Evolutionary conservation across 1,139 yeast genomes (phyloP), one percentile per base, ranked within the genome.

Genomic region (Yamadazyma diddensiae): DNA sequence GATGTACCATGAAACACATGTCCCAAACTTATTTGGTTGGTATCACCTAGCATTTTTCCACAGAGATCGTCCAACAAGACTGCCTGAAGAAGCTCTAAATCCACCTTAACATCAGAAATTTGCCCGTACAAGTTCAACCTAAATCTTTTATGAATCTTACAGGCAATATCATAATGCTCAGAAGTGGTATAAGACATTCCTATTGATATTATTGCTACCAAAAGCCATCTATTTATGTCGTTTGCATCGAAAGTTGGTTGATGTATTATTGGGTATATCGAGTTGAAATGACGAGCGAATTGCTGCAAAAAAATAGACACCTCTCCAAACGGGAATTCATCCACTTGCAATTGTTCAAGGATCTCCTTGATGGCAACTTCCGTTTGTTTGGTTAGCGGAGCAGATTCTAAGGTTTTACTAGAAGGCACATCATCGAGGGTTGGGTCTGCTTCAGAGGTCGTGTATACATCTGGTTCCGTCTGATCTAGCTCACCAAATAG

Each of bases 231-330:
- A 21, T 21, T n/a, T 9, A 11, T 11, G 11, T 44, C 38, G 26
- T 58, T 52, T 4, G 65, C 56, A 33, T 57, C 50, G 38, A 65
- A 67, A 1, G 71, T 58, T 6, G 69, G 55, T 11, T 56, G 45
- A 43, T 69, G 74, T n/a, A 69, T 43, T 21, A 62, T 45, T 1
- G 66, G 67, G 39, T 53, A 60, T 7, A 56, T 42, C 19, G 52
- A 49, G 29, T 51, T 56, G 35, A 60, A 60, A 28, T 53, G 45
- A 19, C 39, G n/a, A n/a, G n/a, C n/a, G n/a, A n/a, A n/a, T n/a
- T n/a, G n/a, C n/a, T n/a, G n/a, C n/a, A n/a, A n/a, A n/a, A n/a
- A n/a, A n/a, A n/a, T n/a, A n/a, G n/a, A n/a, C n/a, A n/a, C n/a
- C n/a, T n/a, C n/a, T n/a, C n/a, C n/a, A n/a, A n/a, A n/a, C n/a